Evolutionary conservation across 75 land plant genomes (phyloP), one percentile per base, ranked within the genome.

Genomic region (Sequoiadendron giganteum): DNA sequence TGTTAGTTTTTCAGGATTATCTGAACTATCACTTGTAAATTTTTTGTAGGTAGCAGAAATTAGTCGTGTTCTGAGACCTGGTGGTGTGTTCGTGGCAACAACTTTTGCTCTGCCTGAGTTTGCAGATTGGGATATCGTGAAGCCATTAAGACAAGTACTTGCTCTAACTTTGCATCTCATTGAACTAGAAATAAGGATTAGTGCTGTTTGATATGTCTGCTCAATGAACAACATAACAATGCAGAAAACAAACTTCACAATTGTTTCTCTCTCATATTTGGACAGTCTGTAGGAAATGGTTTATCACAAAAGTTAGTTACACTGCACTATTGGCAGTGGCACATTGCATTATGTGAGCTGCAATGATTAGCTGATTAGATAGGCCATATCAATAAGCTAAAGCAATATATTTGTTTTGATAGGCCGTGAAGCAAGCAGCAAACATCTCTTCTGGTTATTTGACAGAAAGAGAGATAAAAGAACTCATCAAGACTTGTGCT

Each of bases 81-180:
- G 97, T 70, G 99, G 99, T 38, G 92, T 95, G 11, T 95, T 96
- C 90, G 98, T 97, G 82, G 99, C 95, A 14, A 92, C 93, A 19
- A 97, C 99, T 28, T 85, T 83, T 88, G 88, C 94, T 19, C 47
- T 92, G 43, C 93, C 93, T 87, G 92, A 89, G 72, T 54, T 38
- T 76, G 15, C 88, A 61, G 45, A 48, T 21, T 6, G 89, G 68
- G 96, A 92, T 40, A 78, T 88, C 78, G 40, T 90, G 48, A 87
- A 87, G 55, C 75, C 82, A 32, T 5, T 88, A 19, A 88, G 93
- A 10, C 90, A 93, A 95, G 97, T 95, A 89, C 36, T 30, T 25
- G 0, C 56, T 81, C 32, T 40, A 19, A 5, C 52, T 19, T 81
- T 25, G n/a, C 70, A 65, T 65, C 9, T 65, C 1, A 25, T 65